These are phyloP conservation scores for Mrakia gelida DNA, from an alignment of 768 basidiomycete species.

Conservation along the genomic window DNA sequence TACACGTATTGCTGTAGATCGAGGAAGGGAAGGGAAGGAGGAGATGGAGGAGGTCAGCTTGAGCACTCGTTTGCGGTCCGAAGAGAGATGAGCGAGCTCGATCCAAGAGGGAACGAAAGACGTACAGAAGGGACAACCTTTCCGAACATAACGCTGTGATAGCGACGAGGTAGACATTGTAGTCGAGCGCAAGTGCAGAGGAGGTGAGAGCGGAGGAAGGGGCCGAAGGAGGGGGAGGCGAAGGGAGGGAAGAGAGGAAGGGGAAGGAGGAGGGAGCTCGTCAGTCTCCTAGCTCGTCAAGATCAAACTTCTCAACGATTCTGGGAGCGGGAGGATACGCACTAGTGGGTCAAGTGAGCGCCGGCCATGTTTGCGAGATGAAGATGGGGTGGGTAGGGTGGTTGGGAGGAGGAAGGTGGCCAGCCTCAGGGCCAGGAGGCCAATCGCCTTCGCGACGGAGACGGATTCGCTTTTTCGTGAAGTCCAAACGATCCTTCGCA, in stretches of 20 bases:
- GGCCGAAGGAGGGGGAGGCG: background rate
- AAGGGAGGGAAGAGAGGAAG: no score
- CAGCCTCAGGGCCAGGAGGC: background rate
- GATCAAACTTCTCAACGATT: no score
- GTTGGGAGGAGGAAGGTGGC: background rate
- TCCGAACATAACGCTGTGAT: conserved; percentile 6
- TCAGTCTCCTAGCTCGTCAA: background rate
- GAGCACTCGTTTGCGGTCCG: background rate
- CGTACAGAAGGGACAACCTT: background rate
- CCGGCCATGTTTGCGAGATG: background rate
- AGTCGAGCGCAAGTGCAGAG: background rate
- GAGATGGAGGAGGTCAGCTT: background rate
- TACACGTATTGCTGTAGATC: background rate
- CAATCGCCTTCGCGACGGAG: background rate
- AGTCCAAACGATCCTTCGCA: no score
- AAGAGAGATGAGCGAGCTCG: background rate
- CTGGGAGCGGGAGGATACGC: background rate
- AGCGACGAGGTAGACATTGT: background rate
- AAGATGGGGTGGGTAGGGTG: background rate
- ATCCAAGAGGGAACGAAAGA: background rate
- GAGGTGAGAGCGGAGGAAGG: background rate
- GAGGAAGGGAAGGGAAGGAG: background rate
- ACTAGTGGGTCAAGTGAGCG: background rate
- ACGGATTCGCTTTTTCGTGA: background rate
- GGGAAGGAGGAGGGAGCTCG: background rate